A percentile compares a stretch with the other conserved stretches of the same genome.
Evolutionary conservation across 208 protist species (phyloP).

Genomic region (Trypanosomatidae sp.): DNA sequence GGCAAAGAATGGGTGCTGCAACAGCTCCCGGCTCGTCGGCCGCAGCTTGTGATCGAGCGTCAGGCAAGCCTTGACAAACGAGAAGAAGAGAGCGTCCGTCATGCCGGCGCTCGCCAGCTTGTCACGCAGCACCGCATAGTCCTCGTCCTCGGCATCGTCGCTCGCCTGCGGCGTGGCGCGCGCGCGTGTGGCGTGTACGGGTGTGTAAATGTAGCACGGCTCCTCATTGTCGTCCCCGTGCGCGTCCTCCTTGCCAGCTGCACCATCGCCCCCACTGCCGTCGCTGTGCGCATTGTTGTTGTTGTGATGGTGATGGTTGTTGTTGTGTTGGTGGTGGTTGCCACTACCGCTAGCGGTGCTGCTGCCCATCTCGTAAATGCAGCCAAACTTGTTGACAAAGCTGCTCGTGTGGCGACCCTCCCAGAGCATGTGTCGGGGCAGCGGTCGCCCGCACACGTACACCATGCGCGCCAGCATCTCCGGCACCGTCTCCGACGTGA

Average conservation of each 20-base stretch:
- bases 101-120: conserved; percentile 60
- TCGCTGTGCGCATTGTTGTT: too few relatives aligned
- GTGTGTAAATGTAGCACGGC: conserved; percentile 73
- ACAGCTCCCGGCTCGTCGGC: conserved; percentile 54
- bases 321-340: too few relatives aligned
- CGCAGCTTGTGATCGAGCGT: conserved; percentile 75
- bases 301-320: too few relatives aligned
- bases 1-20: conserved; percentile 79
- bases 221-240: conserved; percentile 25
- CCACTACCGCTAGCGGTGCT: too few relatives aligned
- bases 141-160: conserved; percentile 10
- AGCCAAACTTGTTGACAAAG: conserved; percentile 84
- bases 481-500: conserved; percentile 88
- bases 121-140: conserved; percentile 52
- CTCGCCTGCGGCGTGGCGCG: too few relatives aligned
- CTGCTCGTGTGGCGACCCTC: conserved; percentile 75
- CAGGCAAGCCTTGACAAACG: conserved; percentile 81
- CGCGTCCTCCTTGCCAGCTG: conserved; percentile 2
- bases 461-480: conserved; percentile 91
- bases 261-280: conserved; percentile 9
- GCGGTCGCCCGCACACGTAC: conserved; percentile 74
- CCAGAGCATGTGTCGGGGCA: conserved; percentile 79
- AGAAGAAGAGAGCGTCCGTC: conserved; percentile 65
- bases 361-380: conserved; percentile 72
- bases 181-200: conserved; percentile 18